A percentile compares a stretch with the other conserved stretches of the same genome.
Conservation (phyloP, 768 basidiomycete species). For the Tulasnella sp. region DNA sequence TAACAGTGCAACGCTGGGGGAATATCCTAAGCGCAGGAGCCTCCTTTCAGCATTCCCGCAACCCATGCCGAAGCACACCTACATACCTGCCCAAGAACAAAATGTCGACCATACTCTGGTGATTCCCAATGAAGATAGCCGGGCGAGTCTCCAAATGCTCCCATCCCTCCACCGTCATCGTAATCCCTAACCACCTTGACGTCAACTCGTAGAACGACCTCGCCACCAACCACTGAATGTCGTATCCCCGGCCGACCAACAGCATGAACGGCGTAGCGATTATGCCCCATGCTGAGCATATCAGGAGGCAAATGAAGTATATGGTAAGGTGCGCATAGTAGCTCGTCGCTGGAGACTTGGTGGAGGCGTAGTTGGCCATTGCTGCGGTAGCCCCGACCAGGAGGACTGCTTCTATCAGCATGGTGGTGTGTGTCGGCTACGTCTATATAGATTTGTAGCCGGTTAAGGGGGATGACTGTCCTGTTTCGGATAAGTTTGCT, state of each 20-base stretch:
- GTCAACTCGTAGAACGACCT: slow-evolving; percentile 69
- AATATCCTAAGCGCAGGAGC: slow-evolving; percentile 49
- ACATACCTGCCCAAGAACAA: slow-evolving; percentile 69
- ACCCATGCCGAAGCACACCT: too few relatives aligned
- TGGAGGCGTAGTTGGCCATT: not conserved
- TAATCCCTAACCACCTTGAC: slow-evolving; percentile 54
- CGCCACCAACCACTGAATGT: slow-evolving; percentile 78
- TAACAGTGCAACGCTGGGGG: slow-evolving; percentile 74
- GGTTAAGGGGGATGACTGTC: not conserved
- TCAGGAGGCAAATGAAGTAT: not conserved
- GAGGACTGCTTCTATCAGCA: not conserved
- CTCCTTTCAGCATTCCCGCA: not conserved
- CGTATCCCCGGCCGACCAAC: slow-evolving; percentile 41
- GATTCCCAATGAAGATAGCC: slow-evolving; percentile 75
- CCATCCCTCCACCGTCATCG: slow-evolving; percentile 74
- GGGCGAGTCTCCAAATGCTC: slow-evolving; percentile 69
- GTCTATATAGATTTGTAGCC: not conserved
- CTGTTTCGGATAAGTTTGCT: not conserved
- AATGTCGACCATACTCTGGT: slow-evolving; percentile 90
- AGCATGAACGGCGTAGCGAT: not conserved
- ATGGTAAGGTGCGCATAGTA: not conserved
- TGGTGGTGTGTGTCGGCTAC: not conserved
- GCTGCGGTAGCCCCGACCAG: not conserved
- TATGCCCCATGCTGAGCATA: slow-evolving; percentile 2
- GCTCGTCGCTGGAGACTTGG: not conserved